A percentile compares a stretch with the other conserved stretches of the same genome.
These are phyloP conservation scores for Dothideomycetes sp. DNA, from an alignment of 2,329 filamentous ascomycete species.

Conservation along the genomic window DNA sequence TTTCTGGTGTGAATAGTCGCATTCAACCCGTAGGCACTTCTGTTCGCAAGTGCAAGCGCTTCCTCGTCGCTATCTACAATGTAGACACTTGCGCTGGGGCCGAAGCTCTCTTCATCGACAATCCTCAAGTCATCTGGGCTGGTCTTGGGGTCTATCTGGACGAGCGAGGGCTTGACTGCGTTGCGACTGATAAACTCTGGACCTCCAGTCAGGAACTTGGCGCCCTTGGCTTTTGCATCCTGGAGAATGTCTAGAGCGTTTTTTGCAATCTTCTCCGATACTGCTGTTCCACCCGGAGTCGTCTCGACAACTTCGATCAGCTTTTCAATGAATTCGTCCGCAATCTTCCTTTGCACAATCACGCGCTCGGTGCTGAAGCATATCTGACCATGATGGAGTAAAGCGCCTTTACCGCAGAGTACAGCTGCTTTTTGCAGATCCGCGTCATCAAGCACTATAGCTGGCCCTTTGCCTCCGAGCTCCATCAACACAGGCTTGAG, in stretches of 20 bases:
- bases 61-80: constrained; percentile 15
- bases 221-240: constrained; percentile 16
- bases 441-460: constrained; percentile 34
- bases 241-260: constrained; percentile 19
- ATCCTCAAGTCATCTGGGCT: constrained; percentile 12
- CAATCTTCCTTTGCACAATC: constrained; percentile 16
- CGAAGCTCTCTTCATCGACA: constrained; percentile 20
- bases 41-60: constrained; percentile 14
- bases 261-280: constrained; percentile 15
- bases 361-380: constrained; percentile 26
- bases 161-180: constrained; percentile 12
- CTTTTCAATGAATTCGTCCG: constrained; percentile 12
- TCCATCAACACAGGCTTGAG: constrained; percentile 39
- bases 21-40: constrained; percentile 18
- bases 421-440: constrained; percentile 31
- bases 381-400: constrained; percentile 24
- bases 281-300: constrained; percentile 11
- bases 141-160: constrained; percentile 9
- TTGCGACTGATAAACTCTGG: constrained; percentile 9
- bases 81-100: constrained; percentile 16
- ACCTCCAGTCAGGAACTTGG: constrained; percentile 15
- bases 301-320: constrained; percentile 6
- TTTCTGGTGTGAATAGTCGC: constrained; percentile 17
- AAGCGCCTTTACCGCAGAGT: constrained; percentile 18
- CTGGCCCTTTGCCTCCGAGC: constrained; percentile 36